Conservation (phyloP, 306 rosid genomes). For the Oemleria cerasiformis region DNA sequence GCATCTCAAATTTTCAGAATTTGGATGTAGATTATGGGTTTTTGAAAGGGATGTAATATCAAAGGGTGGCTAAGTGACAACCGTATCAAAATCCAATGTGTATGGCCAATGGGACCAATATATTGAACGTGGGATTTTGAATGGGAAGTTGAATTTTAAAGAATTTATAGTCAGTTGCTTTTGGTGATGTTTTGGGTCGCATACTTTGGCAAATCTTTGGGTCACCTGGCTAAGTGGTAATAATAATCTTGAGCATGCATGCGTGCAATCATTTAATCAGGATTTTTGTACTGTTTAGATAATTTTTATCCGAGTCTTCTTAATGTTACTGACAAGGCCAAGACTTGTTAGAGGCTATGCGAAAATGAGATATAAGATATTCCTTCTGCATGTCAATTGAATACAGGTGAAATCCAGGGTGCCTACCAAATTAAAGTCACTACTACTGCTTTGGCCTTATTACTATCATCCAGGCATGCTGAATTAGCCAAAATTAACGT, state of each 20-base stretch:
- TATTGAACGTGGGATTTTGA: too few relatives aligned
- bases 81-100: not conserved
- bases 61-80: not conserved
- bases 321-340: not conserved
- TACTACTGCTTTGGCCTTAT: slow-evolving; percentile 80
- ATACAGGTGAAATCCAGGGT: slow-evolving; percentile 86
- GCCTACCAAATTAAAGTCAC: slow-evolving; percentile 93
- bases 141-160: too few relatives aligned
- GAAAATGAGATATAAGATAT: not conserved
- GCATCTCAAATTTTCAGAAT: not conserved
- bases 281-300: not conserved
- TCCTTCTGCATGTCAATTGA: slow-evolving; percentile 15
- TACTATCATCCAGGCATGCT: slow-evolving; percentile 60
- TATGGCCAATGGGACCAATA: not conserved
- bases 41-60: not conserved
- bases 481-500: slow-evolving; percentile 61
- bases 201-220: too few relatives aligned
- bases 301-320: not conserved
- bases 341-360: not conserved
- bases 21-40: not conserved
- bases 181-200: too few relatives aligned
- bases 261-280: not conserved
- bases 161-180: too few relatives aligned
- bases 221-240: too few relatives aligned
- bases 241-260: not conserved